Base-by-base conservation (phyloP, 495 filamentous ascomycete species). In the Podospora pseudoanserina region DNA sequence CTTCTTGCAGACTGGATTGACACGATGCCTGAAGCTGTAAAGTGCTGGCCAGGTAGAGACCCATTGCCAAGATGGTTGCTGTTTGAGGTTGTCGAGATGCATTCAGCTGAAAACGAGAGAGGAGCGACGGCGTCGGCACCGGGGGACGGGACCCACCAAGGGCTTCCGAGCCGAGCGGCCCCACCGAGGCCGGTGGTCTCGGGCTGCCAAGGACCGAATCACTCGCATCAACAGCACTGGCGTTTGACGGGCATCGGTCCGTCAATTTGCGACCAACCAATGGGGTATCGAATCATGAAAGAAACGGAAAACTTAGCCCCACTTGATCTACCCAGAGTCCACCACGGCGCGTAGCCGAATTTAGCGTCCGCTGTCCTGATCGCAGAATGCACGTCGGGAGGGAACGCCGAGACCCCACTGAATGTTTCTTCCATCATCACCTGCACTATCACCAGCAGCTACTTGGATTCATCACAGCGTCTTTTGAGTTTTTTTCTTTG, bases 351-450 rank as follows among this genome's bases (percentile, higher is more conserved):
- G 55, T 58, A 58, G 18, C 23, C 55, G 23, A 58, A 4, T 4
- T 58, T 58, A 58, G 55, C 55, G 18, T 58, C 55, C 55, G 55
- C 55, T 58, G n/a, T 20, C 55, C n/a, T 20, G 55, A 58, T 58
- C 55, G 19, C 55, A 58, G 23, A 58, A 58, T 58, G 55, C 55
- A 58, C 55, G n/a, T 11, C 55, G 39, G 39, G 39, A 49, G 39
- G 39, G 39, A 49, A 49, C 39, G 39, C 39, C 13, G 39, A 11
- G 13, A 16, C 39, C 39, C 39, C 39, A 11, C 39, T 49, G 39
- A 49, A 49, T 16, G 15, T 16, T 49, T 49, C 15, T 49, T 11
- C 13, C 39, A 49, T 11, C 9, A 49, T 49, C 39, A 49, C 39
- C 9, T 49, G 39, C 39, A 49, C 39, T 49, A 49, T 49, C 39